Percentiles rank a stretch among this genome's conserved stretches.
phyloP scores from a whole-genome alignment of 2,329 filamentous ascomycete genomes.

The Fusarium fujikuroi region DNA sequence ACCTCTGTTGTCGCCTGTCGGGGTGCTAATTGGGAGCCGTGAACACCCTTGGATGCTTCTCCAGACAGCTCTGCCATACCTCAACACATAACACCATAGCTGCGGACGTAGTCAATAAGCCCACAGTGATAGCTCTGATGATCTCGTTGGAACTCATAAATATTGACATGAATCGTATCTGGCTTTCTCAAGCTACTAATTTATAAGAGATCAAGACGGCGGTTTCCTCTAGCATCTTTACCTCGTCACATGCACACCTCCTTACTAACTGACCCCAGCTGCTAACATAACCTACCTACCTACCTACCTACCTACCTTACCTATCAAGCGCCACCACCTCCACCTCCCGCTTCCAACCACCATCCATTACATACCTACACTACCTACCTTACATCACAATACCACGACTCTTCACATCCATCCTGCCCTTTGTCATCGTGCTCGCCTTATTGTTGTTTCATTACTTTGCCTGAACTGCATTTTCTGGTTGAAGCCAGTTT shows the following conservation, averaged over 20 bases:
- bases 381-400: background rate
- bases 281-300: background rate
- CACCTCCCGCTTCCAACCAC: conserved; percentile 36
- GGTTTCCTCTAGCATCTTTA: background rate
- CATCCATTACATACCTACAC: conserved; percentile 11
- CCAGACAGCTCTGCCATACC: background rate
- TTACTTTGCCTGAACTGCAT: conserved; percentile 21
- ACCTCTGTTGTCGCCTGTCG: background rate
- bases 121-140: conserved; percentile 4
- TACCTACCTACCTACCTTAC: background rate
- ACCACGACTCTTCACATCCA: conserved; percentile 24
- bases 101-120: background rate
- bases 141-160: background rate
- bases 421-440: conserved; percentile 10
- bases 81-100: conserved; percentile 9
- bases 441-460: background rate
- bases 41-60: too few species aligned
- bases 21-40: too few species aligned
- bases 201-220: background rate
- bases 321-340: conserved; percentile 33
- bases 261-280: background rate
- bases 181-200: background rate
- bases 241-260: conserved; percentile 29
- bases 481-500: conserved; percentile 42
- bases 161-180: background rate